These are phyloP conservation scores for Metschnikowia continentalis DNA, from an alignment of 805 yeast genomes.

Conservation along the genomic window DNA sequence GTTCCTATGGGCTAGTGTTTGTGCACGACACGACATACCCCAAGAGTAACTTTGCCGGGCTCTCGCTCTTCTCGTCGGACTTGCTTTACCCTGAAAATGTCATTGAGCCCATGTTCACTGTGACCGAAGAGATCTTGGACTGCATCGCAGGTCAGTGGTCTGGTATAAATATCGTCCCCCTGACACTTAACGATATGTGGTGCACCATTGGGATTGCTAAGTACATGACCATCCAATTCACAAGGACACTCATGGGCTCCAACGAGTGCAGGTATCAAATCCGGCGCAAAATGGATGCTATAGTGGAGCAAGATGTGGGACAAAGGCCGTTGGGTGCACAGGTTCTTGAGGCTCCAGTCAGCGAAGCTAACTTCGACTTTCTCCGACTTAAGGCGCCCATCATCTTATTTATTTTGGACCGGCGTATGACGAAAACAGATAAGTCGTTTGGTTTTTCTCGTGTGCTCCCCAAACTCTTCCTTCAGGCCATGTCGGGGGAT, in stretches of 20 bases:
- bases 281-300: conserved; percentile 56
- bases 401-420: conserved; percentile 77
- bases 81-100: conserved; percentile 67
- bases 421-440: conserved; percentile 94
- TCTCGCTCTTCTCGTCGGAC: conserved; percentile 56
- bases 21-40: conserved; percentile 34
- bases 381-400: conserved; percentile 79
- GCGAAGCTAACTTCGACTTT: conserved; percentile 59
- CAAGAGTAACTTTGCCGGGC: conserved; percentile 63
- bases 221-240: conserved; percentile 74
- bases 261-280: conserved; percentile 77
- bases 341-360: conserved; percentile 58
- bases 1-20: conserved; percentile 74
- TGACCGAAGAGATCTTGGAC: conserved; percentile 64
- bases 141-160: conserved; percentile 88
- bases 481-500: conserved; percentile 96
- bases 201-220: conserved; percentile 79
- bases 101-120: conserved; percentile 72
- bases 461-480: conserved; percentile 82
- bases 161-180: conserved; percentile 85
- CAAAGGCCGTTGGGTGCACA: conserved; percentile 80
- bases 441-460: conserved; percentile 88
- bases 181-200: conserved; percentile 79
- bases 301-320: conserved; percentile 73
- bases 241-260: conserved; percentile 68